These are phyloP conservation scores for Russula vinacea DNA, from an alignment of 768 basidiomycete genomes.

Conservation along the genomic window DNA sequence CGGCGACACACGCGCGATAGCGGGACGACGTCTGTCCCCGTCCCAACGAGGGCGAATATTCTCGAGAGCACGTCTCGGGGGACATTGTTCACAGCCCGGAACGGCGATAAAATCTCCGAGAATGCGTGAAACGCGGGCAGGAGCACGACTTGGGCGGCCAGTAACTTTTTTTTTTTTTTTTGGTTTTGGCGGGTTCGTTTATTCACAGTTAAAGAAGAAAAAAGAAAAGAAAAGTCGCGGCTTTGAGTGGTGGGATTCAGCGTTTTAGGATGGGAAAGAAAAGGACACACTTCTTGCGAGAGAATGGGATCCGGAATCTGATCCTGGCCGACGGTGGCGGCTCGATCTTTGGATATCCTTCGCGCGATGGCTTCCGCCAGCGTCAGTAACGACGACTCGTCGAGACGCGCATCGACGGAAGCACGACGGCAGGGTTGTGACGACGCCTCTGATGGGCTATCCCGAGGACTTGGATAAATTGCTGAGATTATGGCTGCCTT, in stretches of 20 bases:
- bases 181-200: too few species aligned
- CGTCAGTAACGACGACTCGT: slow-evolving; percentile 8
- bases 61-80: slow-evolving; percentile 3
- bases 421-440: neutral
- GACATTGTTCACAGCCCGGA: slow-evolving; percentile 11
- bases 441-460: neutral
- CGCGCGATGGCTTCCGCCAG: slow-evolving; percentile 14
- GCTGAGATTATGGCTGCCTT: neutral
- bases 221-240: neutral
- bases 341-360: slow-evolving; percentile 8
- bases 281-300: slow-evolving; percentile 16
- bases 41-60: slow-evolving; percentile 11
- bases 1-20: slow-evolving; percentile 9
- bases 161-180: neutral
- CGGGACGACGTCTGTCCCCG: slow-evolving; percentile 11
- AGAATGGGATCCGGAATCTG: neutral
- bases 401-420: neutral
- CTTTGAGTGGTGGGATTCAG: slow-evolving; percentile 3
- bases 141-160: slow-evolving; percentile 14
- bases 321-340: neutral
- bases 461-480: neutral
- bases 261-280: neutral
- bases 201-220: neutral
- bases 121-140: slow-evolving; percentile 13
- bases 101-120: slow-evolving; percentile 3